Conservation (phyloP, 78 protist genomes). For the Polysphondylium violaceum region DNA sequence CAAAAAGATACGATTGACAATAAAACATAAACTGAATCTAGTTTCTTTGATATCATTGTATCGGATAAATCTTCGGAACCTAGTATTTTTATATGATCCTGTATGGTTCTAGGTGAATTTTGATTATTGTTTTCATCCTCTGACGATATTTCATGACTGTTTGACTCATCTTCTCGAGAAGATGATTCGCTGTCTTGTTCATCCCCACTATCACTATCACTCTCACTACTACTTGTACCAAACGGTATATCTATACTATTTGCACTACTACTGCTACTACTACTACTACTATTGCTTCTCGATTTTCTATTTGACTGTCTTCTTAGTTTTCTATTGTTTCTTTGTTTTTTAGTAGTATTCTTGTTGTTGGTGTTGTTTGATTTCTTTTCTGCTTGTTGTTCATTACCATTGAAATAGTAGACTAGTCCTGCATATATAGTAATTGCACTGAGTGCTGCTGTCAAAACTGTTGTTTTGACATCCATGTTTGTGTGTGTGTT, state of each 20-base stretch:
- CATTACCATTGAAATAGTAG: slow-evolving; percentile 10
- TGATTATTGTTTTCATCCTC: not conserved
- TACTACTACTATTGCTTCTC: slow-evolving; percentile 6
- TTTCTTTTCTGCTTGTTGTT: not conserved
- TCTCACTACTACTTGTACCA: slow-evolving; percentile 12
- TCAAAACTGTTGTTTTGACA: slow-evolving; percentile 19
- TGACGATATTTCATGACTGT: slow-evolving; percentile 53
- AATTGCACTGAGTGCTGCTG: slow-evolving; percentile 28
- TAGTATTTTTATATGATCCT: slow-evolving; percentile 38
- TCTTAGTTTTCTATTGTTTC: not conserved
- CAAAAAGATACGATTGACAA: slow-evolving; percentile 49
- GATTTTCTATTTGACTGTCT: not conserved
- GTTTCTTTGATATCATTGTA: slow-evolving; percentile 7
- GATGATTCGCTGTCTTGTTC: not conserved
- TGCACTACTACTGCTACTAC: slow-evolving; percentile 18
- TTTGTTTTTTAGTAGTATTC: slow-evolving; percentile 10
- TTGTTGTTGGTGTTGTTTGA: not conserved
- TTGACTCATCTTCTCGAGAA: not conserved
- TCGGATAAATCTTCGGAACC: slow-evolving; percentile 25
- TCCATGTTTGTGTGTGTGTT: too few relatives aligned
- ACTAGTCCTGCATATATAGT: slow-evolving; percentile 20
- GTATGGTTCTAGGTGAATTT: slow-evolving; percentile 46
- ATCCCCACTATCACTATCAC: not conserved
- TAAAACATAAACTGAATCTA: slow-evolving; percentile 28
- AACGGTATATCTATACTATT: slow-evolving; percentile 7